Evolutionary conservation across 2,329 filamentous ascomycete genomes (phyloP).

Genomic region (Xylariaceae sp.): DNA sequence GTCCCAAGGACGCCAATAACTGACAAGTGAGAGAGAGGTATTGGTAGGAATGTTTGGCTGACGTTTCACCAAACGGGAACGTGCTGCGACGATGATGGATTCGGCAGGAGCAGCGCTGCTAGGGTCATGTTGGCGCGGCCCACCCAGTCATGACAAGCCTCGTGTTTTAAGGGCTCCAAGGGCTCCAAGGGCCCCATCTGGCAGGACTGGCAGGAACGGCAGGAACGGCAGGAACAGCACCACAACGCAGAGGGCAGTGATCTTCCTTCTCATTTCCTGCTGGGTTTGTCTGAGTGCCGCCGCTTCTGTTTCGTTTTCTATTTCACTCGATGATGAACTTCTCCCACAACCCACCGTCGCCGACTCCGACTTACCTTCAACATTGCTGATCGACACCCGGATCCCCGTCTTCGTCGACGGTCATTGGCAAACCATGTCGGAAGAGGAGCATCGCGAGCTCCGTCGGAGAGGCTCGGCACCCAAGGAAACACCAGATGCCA

Average conservation of each 20-base stretch:
- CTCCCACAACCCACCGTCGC: too few species aligned
- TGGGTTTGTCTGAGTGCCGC: slow-evolving; percentile 37
- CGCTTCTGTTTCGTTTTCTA: slow-evolving; percentile 32
- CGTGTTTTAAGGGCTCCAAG: too few species aligned
- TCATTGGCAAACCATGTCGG: slow-evolving; percentile 47
- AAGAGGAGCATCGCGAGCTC: slow-evolving; percentile 44
- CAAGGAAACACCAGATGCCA: slow-evolving; percentile 17
- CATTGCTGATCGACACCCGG: slow-evolving; percentile 46
- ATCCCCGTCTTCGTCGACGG: slow-evolving; percentile 44
- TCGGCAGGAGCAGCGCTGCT: too few species aligned
- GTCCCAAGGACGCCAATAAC: not conserved
- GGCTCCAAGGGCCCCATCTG: too few species aligned
- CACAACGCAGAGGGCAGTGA: slow-evolving; percentile 42
- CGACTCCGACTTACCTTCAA: not conserved
- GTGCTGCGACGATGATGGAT: slow-evolving; percentile 21
- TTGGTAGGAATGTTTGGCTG: slow-evolving; percentile 20
- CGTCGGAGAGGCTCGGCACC: slow-evolving; percentile 26
- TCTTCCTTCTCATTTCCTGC: slow-evolving; percentile 42
- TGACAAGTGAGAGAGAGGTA: too few species aligned
- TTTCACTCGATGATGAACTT: slow-evolving; percentile 34
- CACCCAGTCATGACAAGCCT: too few species aligned
- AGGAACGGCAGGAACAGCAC: too few species aligned
- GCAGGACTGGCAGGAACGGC: too few species aligned
- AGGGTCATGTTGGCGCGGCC: too few species aligned
- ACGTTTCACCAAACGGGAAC: slow-evolving; percentile 20